Evolutionary conservation across 805 yeast genomes (phyloP).

Genomic region (Schizosaccharomyces osmophilus): DNA sequence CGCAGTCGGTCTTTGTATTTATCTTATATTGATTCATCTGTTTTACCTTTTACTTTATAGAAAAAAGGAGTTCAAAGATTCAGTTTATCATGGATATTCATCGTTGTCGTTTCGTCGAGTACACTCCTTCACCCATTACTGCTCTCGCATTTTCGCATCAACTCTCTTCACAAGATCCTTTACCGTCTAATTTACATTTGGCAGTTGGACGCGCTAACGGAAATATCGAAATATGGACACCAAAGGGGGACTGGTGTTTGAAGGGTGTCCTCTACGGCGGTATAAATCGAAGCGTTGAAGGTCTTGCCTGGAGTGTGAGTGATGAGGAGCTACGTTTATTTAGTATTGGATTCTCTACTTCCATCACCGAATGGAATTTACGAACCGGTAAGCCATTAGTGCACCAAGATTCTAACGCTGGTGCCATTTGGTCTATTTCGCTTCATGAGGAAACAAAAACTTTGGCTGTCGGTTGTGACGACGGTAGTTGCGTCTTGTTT

Average conservation of each 20-base stretch:
- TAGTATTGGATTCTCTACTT: slow-evolving; percentile 83
- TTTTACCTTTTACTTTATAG: not conserved
- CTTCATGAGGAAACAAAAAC: slow-evolving; percentile 34
- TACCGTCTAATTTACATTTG: slow-evolving; percentile 37
- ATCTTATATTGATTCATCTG: not conserved
- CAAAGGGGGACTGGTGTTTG: slow-evolving; percentile 50
- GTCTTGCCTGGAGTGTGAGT: slow-evolving; percentile 48
- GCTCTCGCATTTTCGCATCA: slow-evolving; percentile 33
- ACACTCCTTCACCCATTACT: slow-evolving; percentile 62
- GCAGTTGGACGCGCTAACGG: slow-evolving; percentile 91
- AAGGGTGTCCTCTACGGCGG: slow-evolving; percentile 51
- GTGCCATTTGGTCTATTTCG: slow-evolving; percentile 75
- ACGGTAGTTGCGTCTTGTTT: slow-evolving; percentile 65
- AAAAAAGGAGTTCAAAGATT: not conserved
- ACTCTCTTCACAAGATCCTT: slow-evolving; percentile 21
- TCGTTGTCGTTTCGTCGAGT: slow-evolving; percentile 78
- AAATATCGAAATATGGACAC: slow-evolving; percentile 88
- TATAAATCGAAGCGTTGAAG: slow-evolving; percentile 65
- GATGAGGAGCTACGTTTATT: slow-evolving; percentile 34
- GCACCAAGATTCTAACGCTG: slow-evolving; percentile 76
- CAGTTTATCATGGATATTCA: slow-evolving; percentile 26
- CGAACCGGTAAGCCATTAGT: slow-evolving; percentile 42
- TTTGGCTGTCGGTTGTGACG: slow-evolving; percentile 83
- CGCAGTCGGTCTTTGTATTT: too few relatives aligned
- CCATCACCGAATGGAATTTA: slow-evolving; percentile 79